Evolutionary conservation across 306 rosid species (phyloP).

Genomic region (Biancaea sappan): DNA sequence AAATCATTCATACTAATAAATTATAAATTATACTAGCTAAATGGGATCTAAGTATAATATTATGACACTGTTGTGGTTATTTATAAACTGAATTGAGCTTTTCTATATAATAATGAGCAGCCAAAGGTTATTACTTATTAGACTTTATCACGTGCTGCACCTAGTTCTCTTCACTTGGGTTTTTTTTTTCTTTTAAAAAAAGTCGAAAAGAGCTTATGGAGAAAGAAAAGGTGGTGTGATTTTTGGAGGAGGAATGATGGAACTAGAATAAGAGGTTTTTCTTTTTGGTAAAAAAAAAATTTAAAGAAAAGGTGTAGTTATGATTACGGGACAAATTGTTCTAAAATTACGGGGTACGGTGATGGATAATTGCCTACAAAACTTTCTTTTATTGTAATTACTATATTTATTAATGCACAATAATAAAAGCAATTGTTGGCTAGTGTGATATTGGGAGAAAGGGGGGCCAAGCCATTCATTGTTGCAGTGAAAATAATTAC

Average conservation of each 20-base stretch:
- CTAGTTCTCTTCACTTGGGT: neutral
- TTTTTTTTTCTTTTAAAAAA: too few species aligned
- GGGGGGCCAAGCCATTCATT: neutral
- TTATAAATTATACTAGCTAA: too few species aligned
- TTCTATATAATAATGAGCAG: conserved; percentile 31
- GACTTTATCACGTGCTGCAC: conserved; percentile 48
- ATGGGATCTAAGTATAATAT: too few species aligned
- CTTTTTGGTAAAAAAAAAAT: neutral
- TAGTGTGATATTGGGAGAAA: neutral
- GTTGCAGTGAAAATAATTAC: conserved; percentile 34
- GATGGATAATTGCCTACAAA: neutral
- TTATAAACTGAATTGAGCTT: too few species aligned
- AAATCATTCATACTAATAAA: too few species aligned
- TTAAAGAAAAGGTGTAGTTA: neutral
- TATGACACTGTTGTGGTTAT: too few species aligned
- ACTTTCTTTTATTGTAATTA: neutral
- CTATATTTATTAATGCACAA: neutral
- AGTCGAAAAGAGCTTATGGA: too few species aligned
- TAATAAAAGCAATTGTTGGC: neutral
- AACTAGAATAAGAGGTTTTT: neutral
- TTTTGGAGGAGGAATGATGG: neutral
- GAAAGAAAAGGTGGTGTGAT: neutral
- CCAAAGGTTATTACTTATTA: conserved; percentile 32
- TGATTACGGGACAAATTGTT: conserved; percentile 47
- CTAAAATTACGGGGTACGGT: conserved; percentile 38